Base-by-base conservation (phyloP, 2,329 filamentous ascomycete species). In the Hyphodiscus sp. region DNA sequence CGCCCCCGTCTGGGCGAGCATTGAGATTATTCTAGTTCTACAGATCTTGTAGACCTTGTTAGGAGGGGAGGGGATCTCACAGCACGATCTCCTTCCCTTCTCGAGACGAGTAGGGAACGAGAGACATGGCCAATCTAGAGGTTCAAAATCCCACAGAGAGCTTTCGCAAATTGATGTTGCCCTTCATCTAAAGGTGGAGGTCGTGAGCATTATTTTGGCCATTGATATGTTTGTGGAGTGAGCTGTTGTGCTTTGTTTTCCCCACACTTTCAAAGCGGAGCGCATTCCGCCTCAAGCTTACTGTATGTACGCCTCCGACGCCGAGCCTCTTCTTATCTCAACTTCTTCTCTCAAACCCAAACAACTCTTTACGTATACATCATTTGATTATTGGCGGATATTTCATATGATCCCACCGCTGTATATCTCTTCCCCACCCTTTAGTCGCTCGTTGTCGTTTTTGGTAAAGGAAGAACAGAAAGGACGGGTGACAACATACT, bases 21-120 rank as follows among this genome's bases (percentile, higher is more conserved):
- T 5, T 38, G 33, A 38, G 13, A n/a, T 13, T 13, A 38, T 38
- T 38, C 33, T 2, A 38, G 5, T 38, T 38, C 38, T 7, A 20
- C 47, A 20, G 16, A 23, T 42, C 41, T 61, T 30, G 41, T 51
- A 45, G 49, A 50, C 59, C 58, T 10, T 18, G 20, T 44, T 49
- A n/a, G 53, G 42, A 43, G 42, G 47, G 20, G 16, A 26, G 43
- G 33, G 45, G 19, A n/a, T 55, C 33, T 38, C 33, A 38, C 33
- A 38, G 33, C 16, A 38, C 33, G 16, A 38, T n/a, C 16, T 38
- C 33, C 11, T n/a, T 13, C 33, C 11, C 11, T 13, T 38, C 33
- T n/a, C 33, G 11, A 13, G 33, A 38, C 11, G 33, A 38, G 33
- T 38, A 38, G 33, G 33, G 33, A 38, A 38, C 33, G 33, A 38